Evolutionary conservation across 441 rosid species (phyloP), one percentile per base, ranked within the genome.

Genomic region (Viola pubescens): DNA sequence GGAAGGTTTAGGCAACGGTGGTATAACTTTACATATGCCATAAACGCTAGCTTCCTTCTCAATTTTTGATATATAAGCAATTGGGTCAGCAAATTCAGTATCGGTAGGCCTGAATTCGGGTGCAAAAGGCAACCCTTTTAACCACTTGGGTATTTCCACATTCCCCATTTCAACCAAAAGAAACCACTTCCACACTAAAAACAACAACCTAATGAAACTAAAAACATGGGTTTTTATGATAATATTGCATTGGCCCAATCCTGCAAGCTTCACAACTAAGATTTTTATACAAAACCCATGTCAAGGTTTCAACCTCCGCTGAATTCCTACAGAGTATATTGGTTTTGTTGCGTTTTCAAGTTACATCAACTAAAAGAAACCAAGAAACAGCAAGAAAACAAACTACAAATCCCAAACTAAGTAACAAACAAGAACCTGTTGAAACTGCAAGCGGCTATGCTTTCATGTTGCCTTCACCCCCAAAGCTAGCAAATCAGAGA

Each of bases 11-110:
- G 99, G 91, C 72, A 91, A 72, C 6, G 99, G 99, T 43, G 99
- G 99, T 63, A 95, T 69, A 62, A 95, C 86, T 83, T 95, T 95
- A 70, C 99, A 95, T 49, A 95, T 91, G 61, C 99, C 98, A 73
- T 84, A 89, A 41, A 86, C 94, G 72, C 89, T 74, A 37, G 97
- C 99, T 62, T 91, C 85, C 77, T 84, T 89, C 81, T 95, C 99
- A 54, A 95, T 95, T 75, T 87, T 95, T 3, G 98, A 95, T 67
- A 95, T 91, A 50, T 95, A 95, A 7, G 97, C 96, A 73, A 95
- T 83, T 54, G 98, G 99, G 80, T 95, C 98, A 9, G 95, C 87
- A 56, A 95, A 91, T 77, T 95, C 99, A 37, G 99, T 91, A 65
- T 91, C 99, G 1, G 97, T 91, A 7, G 99, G 99, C 54, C 88